Evolutionary conservation across 352 stramenopile genomes (phyloP), one percentile per base, ranked within the genome.

Genomic region (Phytophthora sp.): DNA sequence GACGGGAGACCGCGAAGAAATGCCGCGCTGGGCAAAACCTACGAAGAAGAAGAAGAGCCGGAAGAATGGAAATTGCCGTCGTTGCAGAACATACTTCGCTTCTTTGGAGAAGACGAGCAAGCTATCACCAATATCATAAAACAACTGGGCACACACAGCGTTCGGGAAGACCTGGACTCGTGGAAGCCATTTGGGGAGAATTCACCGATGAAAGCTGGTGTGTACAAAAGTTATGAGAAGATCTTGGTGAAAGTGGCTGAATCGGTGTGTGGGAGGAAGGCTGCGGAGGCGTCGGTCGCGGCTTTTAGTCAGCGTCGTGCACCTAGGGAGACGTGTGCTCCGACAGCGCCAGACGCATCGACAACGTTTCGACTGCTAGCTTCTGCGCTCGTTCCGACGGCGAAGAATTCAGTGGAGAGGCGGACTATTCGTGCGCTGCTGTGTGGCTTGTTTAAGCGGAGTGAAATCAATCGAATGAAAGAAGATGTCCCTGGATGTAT

Each of bases 401-500:
- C 44, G 28, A 41, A 39, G 27, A 37, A 23, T 10, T 53, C 45
- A 4, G 13, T 41, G 18, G 31, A 45, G 13, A 31, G 15, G 27
- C 51, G 52, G 31, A 39, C 20, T 11, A 39, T 42, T 15, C 51
- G 37, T 24, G 37, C 26, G 13, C 39, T 50, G 37, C 10, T 59
- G 6, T 59, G 51, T 39, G 28, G 39, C 5, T 23, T 59, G 27
- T 60, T 60, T 21, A 43, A 50, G 17, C 12, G 10, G 13, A 52
- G 52, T 35, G 38, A 60, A 43, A 41, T 60, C 12, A 11, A 28
- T 43, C 27, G 18, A 17, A 43, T 60, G 52, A 28, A 60, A 28
- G 20, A 52, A 34, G 12, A 35, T 27, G 21, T 60, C 7, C 28
- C 28, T 6, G 52, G 39, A 7, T 52, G 51, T 30, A 27, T 28